Evolutionary conservation across 257 asterid species (phyloP).

Genomic region (Schizonepeta tenuifolia): DNA sequence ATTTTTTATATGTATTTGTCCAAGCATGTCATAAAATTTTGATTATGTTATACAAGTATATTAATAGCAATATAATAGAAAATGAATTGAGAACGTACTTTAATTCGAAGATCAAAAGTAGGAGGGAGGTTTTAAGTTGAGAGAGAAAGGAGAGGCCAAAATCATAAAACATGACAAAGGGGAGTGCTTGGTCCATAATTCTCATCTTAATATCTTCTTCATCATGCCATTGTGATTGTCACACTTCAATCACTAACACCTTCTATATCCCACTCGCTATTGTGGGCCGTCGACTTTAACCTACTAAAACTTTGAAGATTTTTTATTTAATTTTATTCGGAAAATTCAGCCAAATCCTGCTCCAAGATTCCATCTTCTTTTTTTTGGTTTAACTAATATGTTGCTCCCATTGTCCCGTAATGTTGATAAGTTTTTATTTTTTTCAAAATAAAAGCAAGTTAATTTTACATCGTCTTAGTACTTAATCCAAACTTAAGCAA

Average conservation of each 20-base stretch:
- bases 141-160: slow-evolving; percentile 4
- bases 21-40: neutral
- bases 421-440: too few species aligned
- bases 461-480: too few species aligned
- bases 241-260: slow-evolving; percentile 25
- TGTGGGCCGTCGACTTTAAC: slow-evolving; percentile 20
- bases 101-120: neutral
- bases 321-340: neutral
- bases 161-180: slow-evolving; percentile 27
- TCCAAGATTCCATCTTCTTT: neutral
- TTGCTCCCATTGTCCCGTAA: neutral
- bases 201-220: slow-evolving; percentile 37
- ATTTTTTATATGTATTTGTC: neutral
- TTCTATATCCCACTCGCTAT: slow-evolving; percentile 19
- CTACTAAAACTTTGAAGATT: neutral
- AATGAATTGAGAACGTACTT: neutral
- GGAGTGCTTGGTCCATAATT: slow-evolving; percentile 38
- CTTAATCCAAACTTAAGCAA: too few species aligned
- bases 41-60: neutral
- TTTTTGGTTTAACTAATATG: too few species aligned
- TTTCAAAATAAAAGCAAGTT: too few species aligned
- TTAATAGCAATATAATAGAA: neutral
- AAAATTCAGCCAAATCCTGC: neutral
- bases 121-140: neutral
- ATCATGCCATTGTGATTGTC: slow-evolving; percentile 28